These are phyloP conservation scores for Xenoacremonium recifei DNA, from an alignment of 2,329 filamentous ascomycete genomes.

Conservation along the genomic window DNA sequence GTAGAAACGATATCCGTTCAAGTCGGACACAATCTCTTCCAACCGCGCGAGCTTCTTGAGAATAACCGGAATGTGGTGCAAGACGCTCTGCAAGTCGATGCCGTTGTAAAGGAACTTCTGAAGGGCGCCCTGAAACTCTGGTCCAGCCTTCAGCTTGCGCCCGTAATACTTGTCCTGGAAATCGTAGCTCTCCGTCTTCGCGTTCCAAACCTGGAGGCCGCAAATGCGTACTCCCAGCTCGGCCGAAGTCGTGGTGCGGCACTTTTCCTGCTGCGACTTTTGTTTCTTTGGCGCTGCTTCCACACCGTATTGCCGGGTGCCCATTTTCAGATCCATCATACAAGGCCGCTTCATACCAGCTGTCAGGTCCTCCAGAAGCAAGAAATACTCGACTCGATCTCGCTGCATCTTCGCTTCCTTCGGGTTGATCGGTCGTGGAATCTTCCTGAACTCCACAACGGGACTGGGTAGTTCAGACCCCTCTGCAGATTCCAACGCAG, in stretches of 20 bases:
- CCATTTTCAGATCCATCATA: slow-evolving; percentile 98
- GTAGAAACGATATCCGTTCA: slow-evolving; percentile 91
- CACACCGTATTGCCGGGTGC: slow-evolving; percentile 92
- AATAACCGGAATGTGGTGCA: slow-evolving; percentile 84
- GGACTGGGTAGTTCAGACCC: slow-evolving; percentile 39
- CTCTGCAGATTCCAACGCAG: slow-evolving; percentile 25
- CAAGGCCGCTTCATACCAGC: slow-evolving; percentile 95
- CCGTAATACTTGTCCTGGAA: slow-evolving; percentile 99
- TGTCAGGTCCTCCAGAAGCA: slow-evolving; percentile 91
- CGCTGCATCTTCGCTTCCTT: slow-evolving; percentile 69
- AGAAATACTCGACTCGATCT: slow-evolving; percentile 83
- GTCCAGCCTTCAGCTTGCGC: slow-evolving; percentile 79
- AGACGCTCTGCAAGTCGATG: slow-evolving; percentile 73
- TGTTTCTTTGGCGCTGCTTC: slow-evolving; percentile 92
- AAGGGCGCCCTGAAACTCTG: slow-evolving; percentile 84
- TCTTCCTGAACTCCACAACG: slow-evolving; percentile 35
- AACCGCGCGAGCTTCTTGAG: slow-evolving; percentile 79
- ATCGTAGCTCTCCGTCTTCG: slow-evolving; percentile 76
- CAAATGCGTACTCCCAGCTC: slow-evolving; percentile 92
- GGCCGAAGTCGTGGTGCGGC: slow-evolving; percentile 85
- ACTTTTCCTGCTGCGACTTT: slow-evolving; percentile 89
- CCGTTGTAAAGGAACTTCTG: slow-evolving; percentile 91
- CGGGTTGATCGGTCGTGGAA: slow-evolving; percentile 67
- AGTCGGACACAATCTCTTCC: slow-evolving; percentile 75
- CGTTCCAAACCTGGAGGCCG: slow-evolving; percentile 95